Percentiles rank a stretch among this genome's conserved stretches.
phyloP scores from a whole-genome alignment of 352 stramenopile species.

The Thalassiosira mediterranea region DNA sequence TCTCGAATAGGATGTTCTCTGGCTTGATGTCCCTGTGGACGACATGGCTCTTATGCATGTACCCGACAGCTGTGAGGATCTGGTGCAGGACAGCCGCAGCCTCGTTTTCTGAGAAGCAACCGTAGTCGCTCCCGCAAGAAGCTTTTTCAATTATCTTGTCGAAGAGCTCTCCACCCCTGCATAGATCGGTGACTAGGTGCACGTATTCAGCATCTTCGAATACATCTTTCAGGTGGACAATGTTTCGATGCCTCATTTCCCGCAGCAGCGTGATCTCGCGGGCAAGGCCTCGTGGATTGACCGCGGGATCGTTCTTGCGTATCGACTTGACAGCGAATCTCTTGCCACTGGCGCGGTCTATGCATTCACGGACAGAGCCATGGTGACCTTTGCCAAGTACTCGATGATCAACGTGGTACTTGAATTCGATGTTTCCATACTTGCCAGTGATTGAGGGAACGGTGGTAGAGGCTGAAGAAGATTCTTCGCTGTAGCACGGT shows the following conservation, averaged over 20 bases:
- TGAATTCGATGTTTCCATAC: constrained; percentile 23
- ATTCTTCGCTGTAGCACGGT: no score
- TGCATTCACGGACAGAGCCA: constrained; percentile 90
- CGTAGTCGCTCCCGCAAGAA: constrained; percentile 12
- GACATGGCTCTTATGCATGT: constrained; percentile 81
- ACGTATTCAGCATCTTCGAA: constrained; percentile 90
- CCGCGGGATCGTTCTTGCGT: constrained; percentile 7
- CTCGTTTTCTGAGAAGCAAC: constrained; percentile 87
- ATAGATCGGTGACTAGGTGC: constrained; percentile 90
- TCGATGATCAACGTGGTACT: constrained; percentile 36
- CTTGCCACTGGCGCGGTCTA: constrained; percentile 87
- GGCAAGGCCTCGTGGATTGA: background rate
- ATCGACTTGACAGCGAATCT: constrained; percentile 63
- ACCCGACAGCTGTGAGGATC: constrained; percentile 89
- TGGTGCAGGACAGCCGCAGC: constrained; percentile 86
- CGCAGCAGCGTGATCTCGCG: constrained; percentile 53
- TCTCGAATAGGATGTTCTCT: no score
- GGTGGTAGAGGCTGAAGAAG: no score
- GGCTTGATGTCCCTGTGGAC: constrained; percentile 67
- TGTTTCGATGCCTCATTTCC: constrained; percentile 85
- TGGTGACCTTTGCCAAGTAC: constrained; percentile 88
- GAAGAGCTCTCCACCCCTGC: constrained; percentile 91
- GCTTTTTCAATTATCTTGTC: constrained; percentile 88
- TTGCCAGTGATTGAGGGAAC: constrained; percentile 25
- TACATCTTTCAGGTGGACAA: constrained; percentile 91